These are phyloP conservation scores for Ciborinia camelliae DNA, from an alignment of 2,329 filamentous ascomycete species.

Conservation along the genomic window DNA sequence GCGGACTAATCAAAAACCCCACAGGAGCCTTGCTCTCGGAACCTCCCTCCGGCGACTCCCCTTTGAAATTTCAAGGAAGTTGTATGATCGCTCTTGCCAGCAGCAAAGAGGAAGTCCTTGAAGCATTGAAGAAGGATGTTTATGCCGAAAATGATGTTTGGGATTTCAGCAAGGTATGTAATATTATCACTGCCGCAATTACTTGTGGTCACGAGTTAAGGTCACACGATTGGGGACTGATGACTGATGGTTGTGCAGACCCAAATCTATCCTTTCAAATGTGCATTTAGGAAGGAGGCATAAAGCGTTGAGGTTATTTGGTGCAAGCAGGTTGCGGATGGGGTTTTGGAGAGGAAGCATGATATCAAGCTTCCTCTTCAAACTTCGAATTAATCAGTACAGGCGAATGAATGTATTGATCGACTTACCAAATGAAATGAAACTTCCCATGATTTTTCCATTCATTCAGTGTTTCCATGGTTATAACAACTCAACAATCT, in stretches of 20 bases:
- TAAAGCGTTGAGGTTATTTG: not conserved
- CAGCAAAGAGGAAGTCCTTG: conserved; percentile 65
- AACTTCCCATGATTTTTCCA: not conserved
- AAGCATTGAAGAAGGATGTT: conserved; percentile 66
- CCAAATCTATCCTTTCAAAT: conserved; percentile 51
- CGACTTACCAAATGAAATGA: not conserved
- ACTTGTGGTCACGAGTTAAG: not conserved
- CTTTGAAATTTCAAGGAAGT: conserved; percentile 56
- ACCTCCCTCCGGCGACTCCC: conserved; percentile 60
- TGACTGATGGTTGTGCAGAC: conserved; percentile 34
- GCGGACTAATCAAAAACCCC: not conserved
- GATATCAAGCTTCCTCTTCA: not conserved
- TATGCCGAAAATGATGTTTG: conserved; percentile 73
- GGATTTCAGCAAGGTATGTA: conserved; percentile 65
- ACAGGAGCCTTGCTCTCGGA: conserved; percentile 65
- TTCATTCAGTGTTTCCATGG: not conserved
- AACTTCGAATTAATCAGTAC: not conserved
- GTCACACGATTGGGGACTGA: not conserved
- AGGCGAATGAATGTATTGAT: not conserved
- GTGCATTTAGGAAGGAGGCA: conserved; percentile 40
- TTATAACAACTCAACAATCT: not conserved
- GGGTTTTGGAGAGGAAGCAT: not conserved
- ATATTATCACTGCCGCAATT: not conserved
- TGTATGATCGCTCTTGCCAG: conserved; percentile 62
- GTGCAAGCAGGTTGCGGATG: not conserved